Conservation (phyloP, 345 rosid species). For the Salix viminalis region DNA sequence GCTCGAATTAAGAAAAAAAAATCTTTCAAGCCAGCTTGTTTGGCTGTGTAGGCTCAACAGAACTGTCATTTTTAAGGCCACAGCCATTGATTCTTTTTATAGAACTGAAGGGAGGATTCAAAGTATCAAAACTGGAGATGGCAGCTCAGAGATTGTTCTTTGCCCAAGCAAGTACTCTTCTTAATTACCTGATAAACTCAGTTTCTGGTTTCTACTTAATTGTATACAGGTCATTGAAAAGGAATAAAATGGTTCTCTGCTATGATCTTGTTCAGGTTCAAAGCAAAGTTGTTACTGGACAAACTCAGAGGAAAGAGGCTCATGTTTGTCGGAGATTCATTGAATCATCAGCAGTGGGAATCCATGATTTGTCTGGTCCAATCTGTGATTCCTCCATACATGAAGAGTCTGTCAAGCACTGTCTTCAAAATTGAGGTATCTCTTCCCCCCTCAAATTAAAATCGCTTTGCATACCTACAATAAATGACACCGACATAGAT, state of each 20-base stretch:
- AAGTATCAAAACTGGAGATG: constrained; percentile 19
- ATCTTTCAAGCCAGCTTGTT: too few relatives aligned
- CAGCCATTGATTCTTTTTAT: neutral
- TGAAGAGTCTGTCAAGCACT: constrained; percentile 9
- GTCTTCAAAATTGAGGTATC: constrained; percentile 25
- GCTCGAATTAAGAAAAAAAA: neutral
- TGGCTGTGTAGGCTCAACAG: neutral
- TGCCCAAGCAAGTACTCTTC: constrained; percentile 9
- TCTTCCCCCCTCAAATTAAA: neutral
- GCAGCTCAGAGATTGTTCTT: constrained; percentile 12
- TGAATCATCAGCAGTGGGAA: constrained; percentile 21
- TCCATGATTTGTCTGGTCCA: constrained; percentile 25
- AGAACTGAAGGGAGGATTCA: constrained; percentile 17
- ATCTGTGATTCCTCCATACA: constrained; percentile 15
- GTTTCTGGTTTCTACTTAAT: neutral
- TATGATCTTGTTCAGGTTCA: constrained; percentile 34
- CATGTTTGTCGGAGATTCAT: constrained; percentile 28
- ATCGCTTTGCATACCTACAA: neutral
- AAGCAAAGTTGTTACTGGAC: constrained; percentile 38
- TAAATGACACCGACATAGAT: neutral
- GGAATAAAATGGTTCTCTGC: neutral
- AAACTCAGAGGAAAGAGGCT: constrained; percentile 23
- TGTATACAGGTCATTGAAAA: neutral
- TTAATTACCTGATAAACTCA: neutral
- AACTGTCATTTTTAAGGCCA: neutral